Base-by-base conservation (phyloP, 768 basidiomycete genomes). In the Chalciporus piperatus region DNA sequence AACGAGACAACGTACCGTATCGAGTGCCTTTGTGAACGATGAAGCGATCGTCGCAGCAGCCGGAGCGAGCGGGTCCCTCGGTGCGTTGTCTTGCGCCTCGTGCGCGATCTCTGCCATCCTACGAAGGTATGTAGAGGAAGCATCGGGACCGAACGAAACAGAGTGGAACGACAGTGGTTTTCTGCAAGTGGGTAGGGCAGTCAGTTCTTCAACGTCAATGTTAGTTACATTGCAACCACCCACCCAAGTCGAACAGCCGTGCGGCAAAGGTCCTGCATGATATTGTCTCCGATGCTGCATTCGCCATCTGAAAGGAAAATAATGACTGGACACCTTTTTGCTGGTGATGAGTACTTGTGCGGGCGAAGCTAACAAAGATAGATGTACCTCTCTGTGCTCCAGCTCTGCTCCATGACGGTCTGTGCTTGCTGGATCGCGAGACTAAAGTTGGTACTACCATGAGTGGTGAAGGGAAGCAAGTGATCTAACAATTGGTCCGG, bases 121-220 rank as follows among this genome's bases (percentile, higher is more conserved):
- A 22, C 71, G 70, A 20, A 85, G 64, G 40, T 57, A 54, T 5
- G 8, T 39, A 39, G 54, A 59, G 8, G 39, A 59, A 28, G 10
- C 33, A 12, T 67, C 57, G 1, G 67, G 65, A 4, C 80, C 83
- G 38, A 85, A 84, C 0, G 78, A 74, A n/a, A 85, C 77, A 0
- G 82, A 61, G 41, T 84, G 83, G 58, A 84, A 79, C 0, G 82
- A 81, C 1, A 82, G 66, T 0, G 81, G 66, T 66, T 79, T 79
- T 12, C 83, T 84, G 39, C 19, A 19, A 40, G 22, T 3, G 20
- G 39, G 16, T 45, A 20, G 3, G 3, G 16, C 1, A 13, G 20
- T 56, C 33, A 50, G 45, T 19, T 38, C 11, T n/a, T n/a, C n/a
- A n/a, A 16, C 16, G 35, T 7, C 3, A 19, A 30, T 5, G 0